These are phyloP conservation scores for Fusarium sp. DNA, from an alignment of 2,329 filamentous ascomycete species.

Conservation along the genomic window DNA sequence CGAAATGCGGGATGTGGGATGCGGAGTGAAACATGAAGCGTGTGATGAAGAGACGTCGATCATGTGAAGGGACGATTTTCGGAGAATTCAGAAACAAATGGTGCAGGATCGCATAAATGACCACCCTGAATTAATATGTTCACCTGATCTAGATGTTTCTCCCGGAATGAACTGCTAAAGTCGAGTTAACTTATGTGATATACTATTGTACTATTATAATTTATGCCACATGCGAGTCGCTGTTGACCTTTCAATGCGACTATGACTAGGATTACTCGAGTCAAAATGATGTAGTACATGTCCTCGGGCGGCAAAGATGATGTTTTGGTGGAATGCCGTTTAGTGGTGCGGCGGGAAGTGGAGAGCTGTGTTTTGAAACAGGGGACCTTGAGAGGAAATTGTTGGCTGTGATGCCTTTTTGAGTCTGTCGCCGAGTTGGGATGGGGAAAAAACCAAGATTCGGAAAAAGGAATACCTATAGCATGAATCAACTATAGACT, in stretches of 20 bases:
- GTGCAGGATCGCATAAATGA: conserved; percentile 20
- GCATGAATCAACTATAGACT: not conserved
- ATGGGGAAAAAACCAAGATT: not conserved
- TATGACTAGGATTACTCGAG: not conserved
- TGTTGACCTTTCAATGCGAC: conserved; percentile 7
- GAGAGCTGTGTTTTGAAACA: conserved; percentile 33
- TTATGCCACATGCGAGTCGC: conserved; percentile 11
- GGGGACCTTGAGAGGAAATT: conserved; percentile 9
- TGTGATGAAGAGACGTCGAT: conserved; percentile 22
- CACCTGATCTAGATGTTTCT: conserved; percentile 22
- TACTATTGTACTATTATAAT: not conserved
- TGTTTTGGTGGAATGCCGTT: conserved; percentile 2
- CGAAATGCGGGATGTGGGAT: conserved; percentile 40
- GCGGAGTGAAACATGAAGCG: conserved; percentile 19
- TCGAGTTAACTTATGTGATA: not conserved
- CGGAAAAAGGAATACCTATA: not conserved
- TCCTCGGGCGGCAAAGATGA: conserved; percentile 13
- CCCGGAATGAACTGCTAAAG: not conserved
- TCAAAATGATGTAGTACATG: not conserved
- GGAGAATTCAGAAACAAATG: conserved; percentile 4
- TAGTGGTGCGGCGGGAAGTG: conserved; percentile 19
- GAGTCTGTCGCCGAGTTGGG: not conserved
- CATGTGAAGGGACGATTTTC: conserved; percentile 23
- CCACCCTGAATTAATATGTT: conserved; percentile 24
- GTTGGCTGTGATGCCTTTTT: conserved; percentile 23